These are phyloP conservation scores for Rosa hybrid DNA, from an alignment of 331 rosid genomes.

Conservation along the genomic window DNA sequence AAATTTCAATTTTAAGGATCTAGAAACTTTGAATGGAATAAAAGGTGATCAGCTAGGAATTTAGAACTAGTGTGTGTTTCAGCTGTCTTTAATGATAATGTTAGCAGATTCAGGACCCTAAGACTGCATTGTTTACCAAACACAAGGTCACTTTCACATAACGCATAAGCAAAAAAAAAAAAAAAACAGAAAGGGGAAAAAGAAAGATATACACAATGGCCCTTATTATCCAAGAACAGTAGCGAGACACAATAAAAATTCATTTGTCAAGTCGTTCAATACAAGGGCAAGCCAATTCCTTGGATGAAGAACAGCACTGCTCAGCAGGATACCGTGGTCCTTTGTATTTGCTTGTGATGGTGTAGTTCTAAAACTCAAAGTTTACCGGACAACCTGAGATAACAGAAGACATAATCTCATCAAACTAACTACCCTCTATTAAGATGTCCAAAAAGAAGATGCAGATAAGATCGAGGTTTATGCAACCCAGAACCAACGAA, in stretches of 20 bases:
- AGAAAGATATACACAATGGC: neutral
- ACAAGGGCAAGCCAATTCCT: constrained; percentile 90
- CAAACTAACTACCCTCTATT: neutral
- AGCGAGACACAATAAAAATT: neutral
- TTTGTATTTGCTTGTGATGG: constrained; percentile 86
- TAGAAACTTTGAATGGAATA: neutral
- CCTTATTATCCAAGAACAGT: neutral
- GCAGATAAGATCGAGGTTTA: neutral
- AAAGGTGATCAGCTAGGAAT: neutral
- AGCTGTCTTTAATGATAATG: too few species aligned
- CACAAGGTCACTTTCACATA: neutral
- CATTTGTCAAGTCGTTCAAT: constrained; percentile 62
- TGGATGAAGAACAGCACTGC: constrained; percentile 60
- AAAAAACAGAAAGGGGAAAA: neutral
- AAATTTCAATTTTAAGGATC: neutral
- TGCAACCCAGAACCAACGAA: neutral
- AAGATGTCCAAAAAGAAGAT: neutral
- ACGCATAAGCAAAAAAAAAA: neutral
- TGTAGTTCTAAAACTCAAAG: constrained; percentile 85
- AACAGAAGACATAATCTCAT: neutral
- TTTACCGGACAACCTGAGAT: constrained; percentile 86
- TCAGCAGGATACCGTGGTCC: constrained; percentile 74
- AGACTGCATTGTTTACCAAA: neutral
- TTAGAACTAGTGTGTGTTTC: neutral
- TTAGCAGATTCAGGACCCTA: neutral